Percentiles rank a stretch among this genome's conserved stretches.
Conservation (phyloP, 148 eudicot genomes). For the Nyssa sinensis region DNA sequence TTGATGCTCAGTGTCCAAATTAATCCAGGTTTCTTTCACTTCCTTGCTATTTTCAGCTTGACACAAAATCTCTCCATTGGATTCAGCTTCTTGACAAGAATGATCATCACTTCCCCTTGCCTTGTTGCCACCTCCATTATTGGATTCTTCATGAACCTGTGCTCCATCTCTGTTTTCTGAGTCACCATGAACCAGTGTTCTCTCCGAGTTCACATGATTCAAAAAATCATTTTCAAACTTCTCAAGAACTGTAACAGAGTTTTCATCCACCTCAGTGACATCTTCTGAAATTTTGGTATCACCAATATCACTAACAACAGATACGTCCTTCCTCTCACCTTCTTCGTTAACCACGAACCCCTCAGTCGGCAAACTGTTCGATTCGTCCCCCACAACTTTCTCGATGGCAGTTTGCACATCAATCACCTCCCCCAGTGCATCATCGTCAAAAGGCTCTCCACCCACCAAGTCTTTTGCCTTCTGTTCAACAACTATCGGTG, state of each 20-base stretch:
- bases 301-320: background rate
- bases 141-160: slow-evolving; percentile 21
- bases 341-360: background rate
- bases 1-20: slow-evolving; percentile 8
- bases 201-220: slow-evolving; percentile 16
- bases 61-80: slow-evolving; percentile 5
- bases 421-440: slow-evolving; percentile 15
- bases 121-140: slow-evolving; percentile 29
- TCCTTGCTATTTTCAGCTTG: slow-evolving; percentile 12
- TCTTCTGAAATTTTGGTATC: slow-evolving; percentile 15
- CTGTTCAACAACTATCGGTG: slow-evolving; percentile 19
- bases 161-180: slow-evolving; percentile 16
- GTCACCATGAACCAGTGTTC: background rate
- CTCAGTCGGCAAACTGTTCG: background rate
- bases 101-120: slow-evolving; percentile 1
- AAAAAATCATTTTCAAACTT: slow-evolving; percentile 21
- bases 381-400: slow-evolving; percentile 22
- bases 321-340: slow-evolving; percentile 2
- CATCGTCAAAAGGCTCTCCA: slow-evolving; percentile 19
- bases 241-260: slow-evolving; percentile 26
- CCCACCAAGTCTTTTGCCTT: slow-evolving; percentile 17
- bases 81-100: slow-evolving; percentile 8
- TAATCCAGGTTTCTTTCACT: slow-evolving; percentile 8
- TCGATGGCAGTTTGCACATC: slow-evolving; percentile 26
- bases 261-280: slow-evolving; percentile 30